These are phyloP conservation scores for Calonectria naviculata DNA, from an alignment of 2,329 filamentous ascomycete species.

Conservation along the genomic window DNA sequence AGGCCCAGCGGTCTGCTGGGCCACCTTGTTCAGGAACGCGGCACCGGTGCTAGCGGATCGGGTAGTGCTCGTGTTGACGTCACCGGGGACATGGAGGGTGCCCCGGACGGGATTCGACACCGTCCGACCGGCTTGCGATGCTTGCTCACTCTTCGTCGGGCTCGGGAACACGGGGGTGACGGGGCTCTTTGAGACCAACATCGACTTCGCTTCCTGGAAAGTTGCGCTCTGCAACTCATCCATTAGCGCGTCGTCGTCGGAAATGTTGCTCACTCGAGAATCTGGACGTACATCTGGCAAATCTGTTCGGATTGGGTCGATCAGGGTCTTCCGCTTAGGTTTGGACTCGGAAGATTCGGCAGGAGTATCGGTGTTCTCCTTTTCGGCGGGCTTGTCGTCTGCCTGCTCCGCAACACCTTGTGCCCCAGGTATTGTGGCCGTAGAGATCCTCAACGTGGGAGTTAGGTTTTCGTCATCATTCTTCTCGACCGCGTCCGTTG, in stretches of 20 bases:
- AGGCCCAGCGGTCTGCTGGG: constrained; percentile 60
- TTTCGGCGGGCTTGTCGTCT: constrained; percentile 7
- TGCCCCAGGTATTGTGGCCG: constrained; percentile 38
- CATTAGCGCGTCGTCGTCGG: constrained; percentile 84
- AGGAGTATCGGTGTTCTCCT: constrained; percentile 1
- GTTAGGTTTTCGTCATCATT: constrained; percentile 25
- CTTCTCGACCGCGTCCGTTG: constrained; percentile 19
- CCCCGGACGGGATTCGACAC: constrained; percentile 60
- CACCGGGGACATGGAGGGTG: constrained; percentile 57
- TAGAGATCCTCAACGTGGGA: constrained; percentile 35
- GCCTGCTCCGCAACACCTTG: constrained; percentile 23
- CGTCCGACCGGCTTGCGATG: constrained; percentile 54
- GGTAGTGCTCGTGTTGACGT: constrained; percentile 57
- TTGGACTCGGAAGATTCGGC: constrained; percentile 23
- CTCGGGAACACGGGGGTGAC: constrained; percentile 71
- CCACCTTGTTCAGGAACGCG: constrained; percentile 65
- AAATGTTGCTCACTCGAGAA: constrained; percentile 58
- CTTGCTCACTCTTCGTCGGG: constrained; percentile 35
- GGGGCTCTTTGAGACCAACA: constrained; percentile 86
- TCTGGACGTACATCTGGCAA: constrained; percentile 34
- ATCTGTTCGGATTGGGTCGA: constrained; percentile 69
- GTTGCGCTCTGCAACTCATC: constrained; percentile 87
- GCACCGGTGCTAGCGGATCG: constrained; percentile 69
- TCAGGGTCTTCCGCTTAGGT: constrained; percentile 45
- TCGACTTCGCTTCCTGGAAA: constrained; percentile 83